Percentiles rank a stretch among this genome's conserved stretches.
Evolutionary conservation across 2,329 filamentous ascomycete genomes (phyloP).

Genomic region (Atkinsonella hypoxylon): DNA sequence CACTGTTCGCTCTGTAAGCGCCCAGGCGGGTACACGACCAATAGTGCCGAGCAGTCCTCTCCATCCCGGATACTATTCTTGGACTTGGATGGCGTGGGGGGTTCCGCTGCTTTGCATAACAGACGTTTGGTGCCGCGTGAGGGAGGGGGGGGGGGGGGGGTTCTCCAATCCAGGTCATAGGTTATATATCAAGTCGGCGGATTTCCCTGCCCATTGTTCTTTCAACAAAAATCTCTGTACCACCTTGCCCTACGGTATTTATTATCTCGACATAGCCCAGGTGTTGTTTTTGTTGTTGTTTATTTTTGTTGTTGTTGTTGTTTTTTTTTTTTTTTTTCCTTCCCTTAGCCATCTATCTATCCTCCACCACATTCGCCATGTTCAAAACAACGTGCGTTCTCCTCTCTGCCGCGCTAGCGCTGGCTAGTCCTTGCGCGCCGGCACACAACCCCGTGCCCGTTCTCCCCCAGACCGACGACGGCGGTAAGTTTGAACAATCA

Average conservation of each 20-base stretch:
- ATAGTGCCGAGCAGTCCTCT: slow-evolving; percentile 3
- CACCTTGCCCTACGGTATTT: no score
- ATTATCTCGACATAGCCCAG: no score
- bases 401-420: slow-evolving; percentile 21
- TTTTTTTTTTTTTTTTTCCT: not conserved
- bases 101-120: not conserved
- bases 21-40: slow-evolving; percentile 13
- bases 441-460: slow-evolving; percentile 4
- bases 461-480: slow-evolving; percentile 1
- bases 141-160: no score
- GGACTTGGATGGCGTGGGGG: not conserved
- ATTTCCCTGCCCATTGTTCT: slow-evolving; percentile 4
- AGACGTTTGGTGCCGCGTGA: no score
- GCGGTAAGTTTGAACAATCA: slow-evolving; percentile 3
- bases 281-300: no score
- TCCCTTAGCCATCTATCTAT: not conserved
- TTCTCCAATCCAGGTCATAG: no score
- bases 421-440: slow-evolving; percentile 11
- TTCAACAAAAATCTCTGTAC: no score
- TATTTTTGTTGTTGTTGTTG: slow-evolving; percentile 1
- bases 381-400: slow-evolving; percentile 21
- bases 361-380: slow-evolving; percentile 15
- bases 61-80: slow-evolving; percentile 10
- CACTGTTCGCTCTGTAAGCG: slow-evolving; percentile 12
- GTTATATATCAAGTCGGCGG: slow-evolving; percentile 8